phyloP scores from a whole-genome alignment of 169 alveolate species.

The Plasmodium relictum region DNA sequence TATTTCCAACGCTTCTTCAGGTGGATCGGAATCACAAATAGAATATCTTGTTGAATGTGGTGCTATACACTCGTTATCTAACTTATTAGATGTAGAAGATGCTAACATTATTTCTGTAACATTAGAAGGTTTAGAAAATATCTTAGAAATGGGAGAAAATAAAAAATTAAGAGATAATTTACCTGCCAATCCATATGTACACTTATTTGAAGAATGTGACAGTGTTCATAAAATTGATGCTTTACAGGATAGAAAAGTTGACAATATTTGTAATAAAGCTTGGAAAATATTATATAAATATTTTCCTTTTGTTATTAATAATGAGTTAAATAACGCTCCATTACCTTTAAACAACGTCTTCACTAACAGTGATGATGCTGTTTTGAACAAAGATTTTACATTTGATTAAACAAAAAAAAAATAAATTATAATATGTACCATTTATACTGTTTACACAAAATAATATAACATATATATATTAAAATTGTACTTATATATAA shows the following conservation, averaged over 20 bases:
- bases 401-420: conserved; percentile 19
- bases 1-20: conserved; percentile 96
- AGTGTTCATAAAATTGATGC: conserved; percentile 84
- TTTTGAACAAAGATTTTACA: conserved; percentile 66
- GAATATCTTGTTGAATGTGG: conserved; percentile 93
- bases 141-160: conserved; percentile 92
- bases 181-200: conserved; percentile 90
- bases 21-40: conserved; percentile 91
- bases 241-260: conserved; percentile 85
- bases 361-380: conserved; percentile 69
- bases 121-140: conserved; percentile 94
- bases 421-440: not conserved
- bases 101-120: conserved; percentile 94
- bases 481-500: no score
- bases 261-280: conserved; percentile 83
- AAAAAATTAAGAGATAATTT: conserved; percentile 84
- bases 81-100: conserved; percentile 91
- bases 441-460: no score
- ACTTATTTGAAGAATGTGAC: conserved; percentile 88
- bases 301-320: conserved; percentile 83
- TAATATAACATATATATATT: not conserved
- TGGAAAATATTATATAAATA: conserved; percentile 82
- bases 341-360: conserved; percentile 59
- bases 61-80: conserved; percentile 92
- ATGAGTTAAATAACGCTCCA: conserved; percentile 76